Evolutionary conservation across 108 stramenopile species (phyloP).

Genomic region (Conticribra guillardii): DNA sequence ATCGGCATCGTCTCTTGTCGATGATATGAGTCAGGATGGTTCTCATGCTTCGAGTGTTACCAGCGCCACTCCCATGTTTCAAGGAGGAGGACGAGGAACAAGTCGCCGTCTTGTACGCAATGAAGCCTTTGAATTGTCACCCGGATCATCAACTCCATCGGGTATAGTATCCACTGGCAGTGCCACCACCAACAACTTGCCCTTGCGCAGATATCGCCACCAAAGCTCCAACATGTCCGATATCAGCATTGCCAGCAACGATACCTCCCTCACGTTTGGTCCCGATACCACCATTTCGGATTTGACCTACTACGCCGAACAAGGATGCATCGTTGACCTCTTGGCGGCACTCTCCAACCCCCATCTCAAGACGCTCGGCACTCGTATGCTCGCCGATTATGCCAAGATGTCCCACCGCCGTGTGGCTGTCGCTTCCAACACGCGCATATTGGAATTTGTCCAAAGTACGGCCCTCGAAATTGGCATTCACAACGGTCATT

Average conservation of each 20-base stretch:
- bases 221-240: slow-evolving; percentile 58
- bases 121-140: slow-evolving; percentile 54
- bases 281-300: slow-evolving; percentile 81
- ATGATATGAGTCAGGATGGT: not conserved
- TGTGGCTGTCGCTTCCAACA: slow-evolving; percentile 83
- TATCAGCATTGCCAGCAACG: slow-evolving; percentile 35
- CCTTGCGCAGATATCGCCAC: slow-evolving; percentile 21
- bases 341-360: slow-evolving; percentile 77
- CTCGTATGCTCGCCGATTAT: slow-evolving; percentile 89
- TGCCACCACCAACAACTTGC: slow-evolving; percentile 39
- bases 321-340: slow-evolving; percentile 82
- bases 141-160: no score
- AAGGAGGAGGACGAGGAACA: not conserved
- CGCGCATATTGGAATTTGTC: slow-evolving; percentile 82
- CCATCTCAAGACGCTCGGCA: slow-evolving; percentile 78
- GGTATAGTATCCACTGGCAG: no score
- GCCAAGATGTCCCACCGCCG: slow-evolving; percentile 89
- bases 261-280: slow-evolving; percentile 67
- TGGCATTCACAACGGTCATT: slow-evolving; percentile 6
- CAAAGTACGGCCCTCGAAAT: slow-evolving; percentile 71
- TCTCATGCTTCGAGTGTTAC: no score
- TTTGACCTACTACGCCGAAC: slow-evolving; percentile 87
- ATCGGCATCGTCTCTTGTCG: not conserved
- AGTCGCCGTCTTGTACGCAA: slow-evolving; percentile 18
- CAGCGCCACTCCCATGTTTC: not conserved